Conservation (phyloP, 257 asterid species). For the Ballota nigra region DNA sequence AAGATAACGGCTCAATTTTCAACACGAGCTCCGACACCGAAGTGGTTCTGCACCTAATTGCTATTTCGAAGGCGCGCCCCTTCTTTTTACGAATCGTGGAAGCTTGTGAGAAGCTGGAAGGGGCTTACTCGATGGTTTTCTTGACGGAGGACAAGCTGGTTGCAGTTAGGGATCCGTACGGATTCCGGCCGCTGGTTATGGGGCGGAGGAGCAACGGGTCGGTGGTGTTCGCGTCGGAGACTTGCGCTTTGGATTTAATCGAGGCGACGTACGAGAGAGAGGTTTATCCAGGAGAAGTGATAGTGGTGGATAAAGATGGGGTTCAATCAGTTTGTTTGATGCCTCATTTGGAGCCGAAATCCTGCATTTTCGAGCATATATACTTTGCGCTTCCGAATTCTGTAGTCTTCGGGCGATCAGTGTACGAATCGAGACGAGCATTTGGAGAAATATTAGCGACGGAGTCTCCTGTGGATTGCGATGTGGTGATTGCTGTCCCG, state of each 20-base stretch:
- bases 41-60: conserved; percentile 80
- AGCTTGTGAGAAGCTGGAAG: conserved; percentile 79
- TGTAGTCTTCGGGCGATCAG: conserved; percentile 72
- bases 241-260: conserved; percentile 66
- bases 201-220: conserved; percentile 68
- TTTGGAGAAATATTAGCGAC: conserved; percentile 80
- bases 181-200: conserved; percentile 69
- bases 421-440: conserved; percentile 64
- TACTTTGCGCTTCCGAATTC: conserved; percentile 82
- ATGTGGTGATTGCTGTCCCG: conserved; percentile 90
- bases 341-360: conserved; percentile 62
- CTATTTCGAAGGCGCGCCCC: conserved; percentile 79
- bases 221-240: conserved; percentile 63
- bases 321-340: conserved; percentile 53
- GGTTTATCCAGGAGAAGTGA: conserved; percentile 58
- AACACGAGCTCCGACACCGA: conserved; percentile 89
- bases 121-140: conserved; percentile 84
- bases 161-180: conserved; percentile 62
- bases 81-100: conserved; percentile 78
- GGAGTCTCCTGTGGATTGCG: conserved; percentile 81
- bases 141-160: conserved; percentile 62
- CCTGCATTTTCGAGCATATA: conserved; percentile 87
- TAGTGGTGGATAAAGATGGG: conserved; percentile 62
- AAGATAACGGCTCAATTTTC: conserved; percentile 83
- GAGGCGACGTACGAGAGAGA: conserved; percentile 81